Evolutionary conservation across 495 filamentous ascomycete genomes (phyloP), one percentile per base, ranked within the genome.

Genomic region (Xeromyces bisporus): DNA sequence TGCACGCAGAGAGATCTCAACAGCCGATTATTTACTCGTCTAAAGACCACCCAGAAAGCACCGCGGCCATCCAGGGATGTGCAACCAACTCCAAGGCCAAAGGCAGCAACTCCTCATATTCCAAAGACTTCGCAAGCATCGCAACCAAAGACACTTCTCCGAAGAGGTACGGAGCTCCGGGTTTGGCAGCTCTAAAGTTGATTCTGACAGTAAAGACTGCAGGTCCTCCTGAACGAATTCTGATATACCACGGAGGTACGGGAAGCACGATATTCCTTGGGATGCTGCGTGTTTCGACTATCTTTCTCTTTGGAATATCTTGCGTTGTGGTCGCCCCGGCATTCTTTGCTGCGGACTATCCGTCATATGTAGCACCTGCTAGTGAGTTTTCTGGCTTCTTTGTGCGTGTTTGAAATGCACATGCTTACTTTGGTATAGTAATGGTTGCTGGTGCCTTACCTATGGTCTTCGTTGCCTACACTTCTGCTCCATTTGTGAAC

Each of bases 211-310:
- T 15, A 8, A 9, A 9, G 20, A 12, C 21, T 29, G 18, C 29
- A 60, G 57, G 50, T 1, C 54, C 54, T 16, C 59, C 59, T 29
- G 77, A 81, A 41, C 58, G 58, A 9, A 56, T 85, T 7, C 56
- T 80, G 34, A 62, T 87, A 37, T 86, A 78, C 42, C 70, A 81
- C 62, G 74, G 72, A 24, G 79, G 80, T 38, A 75, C 69, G 6
- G 62, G 59, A 11, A 62, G 67, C 37, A 73, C 64, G 10, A 67
- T 74, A 14, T 77, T 82, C 43, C 44, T 85, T 21, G 75, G 71
- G 14, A 64, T 60, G 35, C 36, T 84, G 33, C 80, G 83, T 43
- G 40, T 84, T 18, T 73, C 71, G 0, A 77, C 77, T 8, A 61
- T 92, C 28, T 70, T 84, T 41, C 47, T 80, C 34, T 77, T 78